Evolutionary conservation across 2,329 filamentous ascomycete species (phyloP).

Genomic region (Dactylonectria macrodidyma): DNA sequence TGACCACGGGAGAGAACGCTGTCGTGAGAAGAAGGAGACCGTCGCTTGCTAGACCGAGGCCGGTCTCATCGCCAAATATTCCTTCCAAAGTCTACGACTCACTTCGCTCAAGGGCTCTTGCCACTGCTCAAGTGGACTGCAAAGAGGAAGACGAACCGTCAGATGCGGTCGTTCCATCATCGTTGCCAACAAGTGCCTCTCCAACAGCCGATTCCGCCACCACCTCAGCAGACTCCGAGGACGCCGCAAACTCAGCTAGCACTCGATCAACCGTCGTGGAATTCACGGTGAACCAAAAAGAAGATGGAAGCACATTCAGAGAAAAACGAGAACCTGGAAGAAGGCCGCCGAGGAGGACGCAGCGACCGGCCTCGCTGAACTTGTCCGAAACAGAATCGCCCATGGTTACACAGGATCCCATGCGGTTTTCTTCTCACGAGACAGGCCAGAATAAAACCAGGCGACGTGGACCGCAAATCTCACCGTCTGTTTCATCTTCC

Average conservation of each 20-base stretch:
- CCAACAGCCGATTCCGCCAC: constrained; percentile 1
- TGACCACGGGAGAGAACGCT: background rate
- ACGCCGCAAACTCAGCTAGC: background rate
- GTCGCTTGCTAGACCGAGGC: constrained; percentile 8
- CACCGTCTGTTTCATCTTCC: constrained; percentile 52
- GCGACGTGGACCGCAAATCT: constrained; percentile 22
- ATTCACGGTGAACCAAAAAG: background rate
- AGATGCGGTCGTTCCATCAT: background rate
- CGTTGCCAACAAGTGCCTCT: background rate
- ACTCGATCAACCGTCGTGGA: constrained; percentile 4
- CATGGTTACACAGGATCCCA: constrained; percentile 55
- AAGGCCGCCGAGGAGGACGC: constrained; percentile 6
- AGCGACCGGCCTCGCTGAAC: constrained; percentile 21
- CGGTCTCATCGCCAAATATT: constrained; percentile 14
- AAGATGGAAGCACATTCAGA: background rate
- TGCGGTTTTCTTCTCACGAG: constrained; percentile 48
- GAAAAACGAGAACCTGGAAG: constrained; percentile 15
- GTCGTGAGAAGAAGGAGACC: constrained; percentile 4
- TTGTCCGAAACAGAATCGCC: constrained; percentile 63
- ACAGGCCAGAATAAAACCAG: constrained; percentile 11
- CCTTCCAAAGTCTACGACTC: constrained; percentile 5
- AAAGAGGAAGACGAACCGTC: constrained; percentile 5
- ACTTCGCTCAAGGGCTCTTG: background rate
- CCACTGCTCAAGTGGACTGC: background rate
- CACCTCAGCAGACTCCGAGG: background rate